Evolutionary conservation across 176 grass and related monocot species (phyloP), one percentile per base, ranked within the genome.

Genomic region (Bothriochloa decipiens): DNA sequence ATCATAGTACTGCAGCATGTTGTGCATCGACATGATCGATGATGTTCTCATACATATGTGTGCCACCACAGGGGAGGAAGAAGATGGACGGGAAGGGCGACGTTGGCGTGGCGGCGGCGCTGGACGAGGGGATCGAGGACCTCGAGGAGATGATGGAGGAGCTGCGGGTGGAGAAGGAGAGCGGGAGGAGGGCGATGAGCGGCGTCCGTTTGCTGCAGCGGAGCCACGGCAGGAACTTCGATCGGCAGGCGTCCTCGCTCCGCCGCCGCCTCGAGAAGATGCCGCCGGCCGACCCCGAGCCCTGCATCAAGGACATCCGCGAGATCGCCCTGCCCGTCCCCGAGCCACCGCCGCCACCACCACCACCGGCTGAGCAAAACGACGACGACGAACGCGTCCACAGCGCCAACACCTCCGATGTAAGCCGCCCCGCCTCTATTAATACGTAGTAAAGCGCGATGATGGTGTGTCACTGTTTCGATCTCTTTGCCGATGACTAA

Each of bases 171-270:
- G 94, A 90, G 43, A 92, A 95, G 76, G 80, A 91, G 43, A 84
- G 88, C 83, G 80, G 90, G 22, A 88, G 79, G 55, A 80, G 70
- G 76, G 87, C 70, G 11, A 78, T 46, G 22, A 61, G 75, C 73
- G 46, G 78, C 50, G 58, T 7, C 37, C 58, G 78, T 49, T 67
- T 70, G 88, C 90, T 89, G 35, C 90, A 70, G 76, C 88, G 91
- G 53, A 88, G 91, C 80, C 35, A 63, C 62, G 87, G 90, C 27
- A 66, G 90, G 17, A 97, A 97, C 89, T 97, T 95, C 83, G 95
- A 97, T 70, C 85, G 95, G 3, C 92, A 97, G 85, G 95, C 91
- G 22, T 95, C 88, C 7, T 83, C 87, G 23, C 95, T 97, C 65
- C 90, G 95, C 8, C 89, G 89, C 11, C 72, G 75, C 49, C 83